Conservation (phyloP, 805 yeast genomes). For the Brettanomyces bruxellensis region DNA sequence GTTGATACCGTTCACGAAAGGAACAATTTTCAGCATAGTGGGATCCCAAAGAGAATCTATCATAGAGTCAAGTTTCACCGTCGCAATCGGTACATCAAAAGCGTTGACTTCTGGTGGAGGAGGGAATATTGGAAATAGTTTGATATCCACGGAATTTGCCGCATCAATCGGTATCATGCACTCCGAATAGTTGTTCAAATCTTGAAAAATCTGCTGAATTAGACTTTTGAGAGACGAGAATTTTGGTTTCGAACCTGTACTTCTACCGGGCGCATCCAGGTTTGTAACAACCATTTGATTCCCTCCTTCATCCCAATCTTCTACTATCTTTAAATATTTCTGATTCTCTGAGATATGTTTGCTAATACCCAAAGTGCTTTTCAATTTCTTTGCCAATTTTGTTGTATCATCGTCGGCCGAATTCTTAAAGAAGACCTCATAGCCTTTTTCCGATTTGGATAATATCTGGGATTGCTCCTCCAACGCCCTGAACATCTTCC, state of each 20-base stretch:
- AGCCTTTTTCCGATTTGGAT: constrained; percentile 43
- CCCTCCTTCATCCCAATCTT: constrained; percentile 20
- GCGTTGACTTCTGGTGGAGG: constrained; percentile 72
- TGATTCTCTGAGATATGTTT: constrained; percentile 11
- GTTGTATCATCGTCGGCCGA: constrained; percentile 5
- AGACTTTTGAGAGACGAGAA: constrained; percentile 57
- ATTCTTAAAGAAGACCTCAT: constrained; percentile 32
- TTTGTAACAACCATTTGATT: constrained; percentile 16
- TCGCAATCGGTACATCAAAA: constrained; percentile 86
- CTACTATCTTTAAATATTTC: constrained; percentile 23
- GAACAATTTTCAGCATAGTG: constrained; percentile 81
- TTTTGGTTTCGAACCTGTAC: constrained; percentile 17
- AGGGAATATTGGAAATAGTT: constrained; percentile 80
- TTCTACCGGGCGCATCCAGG: constrained; percentile 10
- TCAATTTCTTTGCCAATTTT: constrained; percentile 3
- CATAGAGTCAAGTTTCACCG: constrained; percentile 61
- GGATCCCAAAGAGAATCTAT: constrained; percentile 97
- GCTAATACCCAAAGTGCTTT: constrained; percentile 2
- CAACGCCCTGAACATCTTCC: constrained; percentile 78
- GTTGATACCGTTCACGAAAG: constrained; percentile 82
- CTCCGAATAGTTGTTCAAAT: constrained; percentile 89
- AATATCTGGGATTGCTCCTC: constrained; percentile 82
- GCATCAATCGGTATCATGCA: constrained; percentile 90
- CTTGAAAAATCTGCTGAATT: constrained; percentile 87
- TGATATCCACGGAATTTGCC: constrained; percentile 85